Evolutionary conservation across 495 filamentous ascomycete genomes (phyloP), one percentile per base, ranked within the genome.

Genomic region (Rostrohypoxylon terebratum): DNA sequence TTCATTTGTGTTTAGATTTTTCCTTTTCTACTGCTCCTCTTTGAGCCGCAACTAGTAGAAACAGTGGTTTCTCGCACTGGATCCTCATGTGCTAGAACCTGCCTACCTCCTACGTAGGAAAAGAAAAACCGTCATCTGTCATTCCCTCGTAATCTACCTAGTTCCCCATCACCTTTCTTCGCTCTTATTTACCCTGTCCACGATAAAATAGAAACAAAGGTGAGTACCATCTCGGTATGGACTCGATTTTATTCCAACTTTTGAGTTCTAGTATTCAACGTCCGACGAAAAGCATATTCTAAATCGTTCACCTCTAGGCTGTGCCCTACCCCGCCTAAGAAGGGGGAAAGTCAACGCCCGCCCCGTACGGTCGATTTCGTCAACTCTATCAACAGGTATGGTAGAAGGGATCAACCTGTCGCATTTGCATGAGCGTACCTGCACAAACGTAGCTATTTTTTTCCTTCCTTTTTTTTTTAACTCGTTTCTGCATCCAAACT

Each of bases 301-400:
- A 54, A 34, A 25, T 54, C 1, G 34, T 25, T 33, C 5, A 28
- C 13, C 50, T 54, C 13, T 16, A 55, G 28, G 51, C 51, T 55
- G 31, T 36, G 28, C 31, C 14, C 31, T 55, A 55, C 51, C 51
- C 51, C 28, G 51, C 51, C 31, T 36, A 31, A 11, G 23, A 53
- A 28, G 6, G 48, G 21, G 11, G 33, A 53, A 31, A 31, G 50
- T 54, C 25, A 54, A 54, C 50, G 25, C n/a, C 10, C 20, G 18
- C 47, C 5, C 45, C 18, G 25, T 18, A 21, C 45, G 10, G 18
- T 4, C 1, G 7, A 25, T 5, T 25, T 50, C 20, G 47, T 25
- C 20, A 20, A 48, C 47, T 45, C n/a, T 9, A 45, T 20, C 8
- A 6, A 16, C 8, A 45, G 42, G 42, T 45, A 45, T 18, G 42